Conservation (phyloP, 345 rosid genomes). For the Ceriops decandra region DNA sequence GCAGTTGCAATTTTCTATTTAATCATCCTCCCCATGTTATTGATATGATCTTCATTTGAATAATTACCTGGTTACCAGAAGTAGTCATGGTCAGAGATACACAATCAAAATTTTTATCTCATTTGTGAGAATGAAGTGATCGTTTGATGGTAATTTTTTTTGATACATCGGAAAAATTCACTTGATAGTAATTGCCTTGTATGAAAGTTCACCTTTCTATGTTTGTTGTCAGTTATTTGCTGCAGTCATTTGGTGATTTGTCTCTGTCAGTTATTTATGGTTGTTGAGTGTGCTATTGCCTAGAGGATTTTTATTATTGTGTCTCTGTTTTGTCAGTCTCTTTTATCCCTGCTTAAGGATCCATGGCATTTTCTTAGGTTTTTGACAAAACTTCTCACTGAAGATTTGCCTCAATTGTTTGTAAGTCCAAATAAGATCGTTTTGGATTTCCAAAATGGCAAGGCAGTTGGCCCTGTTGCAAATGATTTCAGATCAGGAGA, state of each 20-base stretch:
- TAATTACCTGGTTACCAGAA: no score
- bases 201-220: neutral
- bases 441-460: constrained; percentile 90
- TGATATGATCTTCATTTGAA: no score
- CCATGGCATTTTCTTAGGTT: constrained; percentile 50
- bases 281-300: neutral
- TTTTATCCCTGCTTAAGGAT: neutral
- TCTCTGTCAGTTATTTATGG: neutral
- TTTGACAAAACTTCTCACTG: constrained; percentile 34
- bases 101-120: no score
- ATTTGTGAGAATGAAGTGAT: no score
- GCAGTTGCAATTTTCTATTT: no score
- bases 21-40: no score
- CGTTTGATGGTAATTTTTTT: no score
- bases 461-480: constrained; percentile 82
- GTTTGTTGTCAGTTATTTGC: no score
- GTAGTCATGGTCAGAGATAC: no score
- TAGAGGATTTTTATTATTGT: neutral
- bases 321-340: neutral
- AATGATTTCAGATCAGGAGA: constrained; percentile 69
- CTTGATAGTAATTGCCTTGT: no score
- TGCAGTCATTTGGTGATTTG: neutral
- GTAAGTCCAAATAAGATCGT: constrained; percentile 98
- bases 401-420: constrained; percentile 85
- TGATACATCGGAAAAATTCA: no score